phyloP scores from a whole-genome alignment of 169 alveolate genomes.

The Eimeria sp. region DNA sequence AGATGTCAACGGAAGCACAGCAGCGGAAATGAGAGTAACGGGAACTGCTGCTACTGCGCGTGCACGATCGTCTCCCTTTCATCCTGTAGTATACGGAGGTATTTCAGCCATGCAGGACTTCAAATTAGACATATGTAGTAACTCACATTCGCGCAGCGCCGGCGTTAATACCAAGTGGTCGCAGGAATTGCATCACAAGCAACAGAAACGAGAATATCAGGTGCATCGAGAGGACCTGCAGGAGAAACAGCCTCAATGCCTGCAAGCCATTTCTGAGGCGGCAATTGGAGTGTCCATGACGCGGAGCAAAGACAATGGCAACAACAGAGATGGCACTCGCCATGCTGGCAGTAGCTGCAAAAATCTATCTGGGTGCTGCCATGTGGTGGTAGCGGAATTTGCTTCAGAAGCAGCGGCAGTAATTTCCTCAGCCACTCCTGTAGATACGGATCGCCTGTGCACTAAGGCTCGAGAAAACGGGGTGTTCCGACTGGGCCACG shows the following conservation, averaged over 20 bases:
- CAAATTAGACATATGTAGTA: neutral
- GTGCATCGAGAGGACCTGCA: neutral
- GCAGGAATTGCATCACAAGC: constrained; percentile 12
- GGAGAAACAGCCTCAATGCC: neutral
- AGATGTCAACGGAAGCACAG: neutral
- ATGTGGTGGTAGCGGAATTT: neutral
- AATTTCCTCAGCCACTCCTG: neutral
- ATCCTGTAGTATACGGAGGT: neutral
- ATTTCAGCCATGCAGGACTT: neutral
- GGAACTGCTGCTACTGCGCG: neutral
- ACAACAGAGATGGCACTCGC: neutral
- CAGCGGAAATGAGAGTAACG: neutral
- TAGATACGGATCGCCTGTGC: neutral
- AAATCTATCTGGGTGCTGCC: neutral
- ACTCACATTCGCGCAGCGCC: neutral
- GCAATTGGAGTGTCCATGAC: neutral
- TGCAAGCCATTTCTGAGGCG: neutral
- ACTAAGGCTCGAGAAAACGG: too few species aligned
- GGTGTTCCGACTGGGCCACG: neutral
- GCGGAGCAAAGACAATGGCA: neutral
- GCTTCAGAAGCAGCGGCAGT: neutral
- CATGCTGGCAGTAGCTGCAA: neutral
- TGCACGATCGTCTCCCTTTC: neutral
- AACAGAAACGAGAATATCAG: neutral
- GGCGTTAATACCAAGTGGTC: neutral